These are phyloP conservation scores for Candida saitoana DNA, from an alignment of 805 yeast genomes.

Conservation along the genomic window DNA sequence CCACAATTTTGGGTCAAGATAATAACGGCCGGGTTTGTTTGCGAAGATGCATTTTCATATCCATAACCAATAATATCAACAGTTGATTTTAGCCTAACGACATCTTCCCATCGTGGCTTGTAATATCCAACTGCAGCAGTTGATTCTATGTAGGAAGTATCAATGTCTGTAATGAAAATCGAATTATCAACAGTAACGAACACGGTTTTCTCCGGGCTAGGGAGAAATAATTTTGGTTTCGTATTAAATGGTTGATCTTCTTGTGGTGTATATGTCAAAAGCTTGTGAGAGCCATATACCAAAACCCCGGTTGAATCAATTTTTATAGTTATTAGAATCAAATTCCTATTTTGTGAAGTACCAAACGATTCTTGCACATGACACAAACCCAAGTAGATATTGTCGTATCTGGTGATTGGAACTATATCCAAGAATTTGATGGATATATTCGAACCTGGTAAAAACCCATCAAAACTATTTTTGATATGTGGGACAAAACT, in stretches of 20 bases:
- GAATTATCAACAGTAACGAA: constrained; percentile 58
- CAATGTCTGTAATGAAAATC: constrained; percentile 62
- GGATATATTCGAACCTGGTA: constrained; percentile 44
- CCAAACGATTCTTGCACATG: constrained; percentile 15
- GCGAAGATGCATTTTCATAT: constrained; percentile 35
- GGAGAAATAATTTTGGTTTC: constrained; percentile 51
- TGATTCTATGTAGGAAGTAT: constrained; percentile 26
- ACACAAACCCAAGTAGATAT: constrained; percentile 42
- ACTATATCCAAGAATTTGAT: constrained; percentile 61
- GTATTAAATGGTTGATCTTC: constrained; percentile 8
- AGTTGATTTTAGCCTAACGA: constrained; percentile 51
- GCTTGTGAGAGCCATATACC: constrained; percentile 61
- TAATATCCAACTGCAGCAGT: constrained; percentile 21
- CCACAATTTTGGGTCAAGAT: constrained; percentile 55
- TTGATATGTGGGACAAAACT: constrained; percentile 25
- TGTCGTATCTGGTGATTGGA: constrained; percentile 31
- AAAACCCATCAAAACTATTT: constrained; percentile 37
- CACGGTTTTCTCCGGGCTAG: constrained; percentile 56
- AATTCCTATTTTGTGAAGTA: constrained; percentile 18
- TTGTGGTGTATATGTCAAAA: constrained; percentile 39
- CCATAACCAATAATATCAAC: constrained; percentile 59
- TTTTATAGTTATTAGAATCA: constrained; percentile 52
- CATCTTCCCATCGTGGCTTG: constrained; percentile 76
- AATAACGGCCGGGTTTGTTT: constrained; percentile 42
- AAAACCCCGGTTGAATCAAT: constrained; percentile 48